Percentiles rank a stretch among this genome's conserved stretches.
Evolutionary conservation across 164 flowering plant genomes (phyloP).

Genomic region (Platanus orientalis): DNA sequence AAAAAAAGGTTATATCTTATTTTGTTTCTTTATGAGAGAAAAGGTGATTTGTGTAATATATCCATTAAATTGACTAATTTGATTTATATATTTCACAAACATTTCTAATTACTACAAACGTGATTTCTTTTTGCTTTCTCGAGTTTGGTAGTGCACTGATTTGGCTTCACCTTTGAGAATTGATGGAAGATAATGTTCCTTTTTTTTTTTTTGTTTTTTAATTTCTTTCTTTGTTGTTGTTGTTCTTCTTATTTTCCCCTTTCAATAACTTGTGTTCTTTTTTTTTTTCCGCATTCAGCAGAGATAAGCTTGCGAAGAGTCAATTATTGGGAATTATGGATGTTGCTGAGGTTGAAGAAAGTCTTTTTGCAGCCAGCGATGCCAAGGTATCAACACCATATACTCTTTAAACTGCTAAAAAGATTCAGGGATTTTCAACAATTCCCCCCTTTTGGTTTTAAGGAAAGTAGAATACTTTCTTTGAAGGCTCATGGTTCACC

Average conservation of each 20-base stretch:
- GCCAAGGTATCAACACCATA: slow-evolving; percentile 63
- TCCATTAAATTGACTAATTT: background rate
- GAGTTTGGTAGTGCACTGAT: background rate
- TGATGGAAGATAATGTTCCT: background rate
- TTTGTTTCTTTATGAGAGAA: no score
- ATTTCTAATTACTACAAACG: background rate
- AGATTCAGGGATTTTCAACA: background rate
- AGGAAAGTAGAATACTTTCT: background rate
- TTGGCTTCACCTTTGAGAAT: background rate
- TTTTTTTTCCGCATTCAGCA: slow-evolving; percentile 21
- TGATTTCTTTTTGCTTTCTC: background rate
- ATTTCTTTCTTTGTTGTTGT: no score
- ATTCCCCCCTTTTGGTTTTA: background rate
- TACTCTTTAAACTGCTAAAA: background rate
- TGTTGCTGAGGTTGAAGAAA: slow-evolving; percentile 76
- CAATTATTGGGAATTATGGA: slow-evolving; percentile 54
- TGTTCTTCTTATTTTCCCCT: no score
- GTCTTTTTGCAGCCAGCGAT: slow-evolving; percentile 67
- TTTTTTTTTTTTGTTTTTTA: background rate
- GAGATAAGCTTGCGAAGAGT: slow-evolving; percentile 16
- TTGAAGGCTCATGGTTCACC: background rate
- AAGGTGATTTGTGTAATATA: no score
- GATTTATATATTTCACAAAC: background rate
- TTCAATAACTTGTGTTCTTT: background rate
- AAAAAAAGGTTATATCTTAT: no score